Base-by-base conservation (phyloP, 2,329 filamentous ascomycete species). In the Fusarium guadeloupense region DNA sequence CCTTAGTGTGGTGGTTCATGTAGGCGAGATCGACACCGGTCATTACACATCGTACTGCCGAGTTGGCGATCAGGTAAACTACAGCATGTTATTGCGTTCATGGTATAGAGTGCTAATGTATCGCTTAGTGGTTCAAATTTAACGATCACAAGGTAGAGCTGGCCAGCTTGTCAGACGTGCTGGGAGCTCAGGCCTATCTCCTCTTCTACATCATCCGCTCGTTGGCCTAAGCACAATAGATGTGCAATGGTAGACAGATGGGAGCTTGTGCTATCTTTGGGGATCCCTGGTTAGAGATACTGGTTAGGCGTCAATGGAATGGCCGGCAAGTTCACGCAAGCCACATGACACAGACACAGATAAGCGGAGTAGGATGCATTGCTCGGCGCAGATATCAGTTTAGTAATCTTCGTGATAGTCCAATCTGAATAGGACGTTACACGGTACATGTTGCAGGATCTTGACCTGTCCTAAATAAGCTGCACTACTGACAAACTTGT, bases 111-210 rank as follows among this genome's bases (percentile, higher is more conserved):
- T 47, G 16, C 54, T 67, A 38, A 62, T 43, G 20, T 25, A 61
- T 25, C 34, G 10, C 72, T 59, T 65, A 96, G 84, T 98, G 94
- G 94, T 96, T 97, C 75, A 87, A 91, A 50, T 97, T 97, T 77
- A 96, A 98, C 71, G 94, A 98, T 72, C 93, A 95, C 74, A 93
- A 92, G 73, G 94, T 98, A 20, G 91, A 93, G 59, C 73, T 93
- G 51, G 94, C 92, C 3, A 87, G 86, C 40, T 89, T 95, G 72
- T 90, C 90, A 6, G 92, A 97, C 56, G 94, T 98, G 4, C 81
- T 98, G 35, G 85, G 85, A 25, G 91, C 92, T 13, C 89, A 97
- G 74, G 93, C 94, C 1, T 98, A 97, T 75, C 80, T 98, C 53
- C 80, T 98, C 47, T 97, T 97, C 74, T 98, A 98, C 69, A 88